These are phyloP conservation scores for Saccharomyces hybrid DNA, from an alignment of 1,139 yeast species.

Conservation along the genomic window DNA sequence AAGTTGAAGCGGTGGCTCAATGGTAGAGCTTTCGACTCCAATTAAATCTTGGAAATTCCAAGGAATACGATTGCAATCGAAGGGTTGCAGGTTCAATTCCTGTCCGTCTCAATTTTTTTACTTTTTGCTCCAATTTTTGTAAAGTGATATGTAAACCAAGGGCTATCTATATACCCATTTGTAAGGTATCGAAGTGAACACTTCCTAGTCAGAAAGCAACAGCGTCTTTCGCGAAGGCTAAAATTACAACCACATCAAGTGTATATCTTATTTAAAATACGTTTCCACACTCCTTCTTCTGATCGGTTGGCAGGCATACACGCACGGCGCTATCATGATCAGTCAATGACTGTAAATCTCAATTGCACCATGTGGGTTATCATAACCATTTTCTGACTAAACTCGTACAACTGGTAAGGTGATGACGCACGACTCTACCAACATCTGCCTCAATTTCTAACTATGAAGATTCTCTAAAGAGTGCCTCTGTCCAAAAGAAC, in stretches of 20 bases:
- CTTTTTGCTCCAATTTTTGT: background rate
- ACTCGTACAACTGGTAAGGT: background rate
- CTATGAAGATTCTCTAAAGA: background rate
- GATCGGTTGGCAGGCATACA: too few relatives aligned
- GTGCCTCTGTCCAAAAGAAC: background rate
- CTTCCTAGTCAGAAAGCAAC: background rate
- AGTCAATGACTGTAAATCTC: background rate
- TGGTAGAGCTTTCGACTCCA: conserved; percentile 92
- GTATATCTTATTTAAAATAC: too few relatives aligned
- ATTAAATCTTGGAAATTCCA: conserved; percentile 34
- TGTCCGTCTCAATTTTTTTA: conserved; percentile 48
- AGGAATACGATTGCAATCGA: conserved; percentile 41
- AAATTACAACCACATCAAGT: background rate
- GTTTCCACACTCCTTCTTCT: too few relatives aligned
- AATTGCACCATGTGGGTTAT: background rate
- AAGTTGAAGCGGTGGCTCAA: conserved; percentile 77
- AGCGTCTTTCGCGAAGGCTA: background rate
- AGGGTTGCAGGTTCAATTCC: conserved; percentile 75
- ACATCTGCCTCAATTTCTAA: background rate
- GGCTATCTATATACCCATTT: background rate
- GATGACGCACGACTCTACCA: background rate
- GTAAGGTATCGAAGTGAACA: background rate
- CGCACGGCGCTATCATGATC: background rate
- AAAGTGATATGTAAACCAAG: background rate
- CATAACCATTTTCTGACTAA: background rate